phyloP scores from a whole-genome alignment of 2,329 filamentous ascomycete species.

The Xylariales sp. region DNA sequence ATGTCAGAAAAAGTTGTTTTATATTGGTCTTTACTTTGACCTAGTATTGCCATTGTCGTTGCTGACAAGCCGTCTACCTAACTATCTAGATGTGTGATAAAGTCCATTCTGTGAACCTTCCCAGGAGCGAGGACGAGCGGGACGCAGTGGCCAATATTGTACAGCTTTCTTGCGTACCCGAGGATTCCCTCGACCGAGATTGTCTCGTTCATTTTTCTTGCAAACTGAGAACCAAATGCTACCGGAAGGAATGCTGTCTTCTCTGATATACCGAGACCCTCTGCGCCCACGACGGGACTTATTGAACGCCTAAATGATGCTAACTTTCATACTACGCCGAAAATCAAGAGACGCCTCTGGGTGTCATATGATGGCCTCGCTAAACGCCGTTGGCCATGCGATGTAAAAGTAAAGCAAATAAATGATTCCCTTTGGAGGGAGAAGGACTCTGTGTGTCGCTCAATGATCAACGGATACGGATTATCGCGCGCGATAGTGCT shows the following conservation, averaged over 20 bases:
- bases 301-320: constrained; percentile 9
- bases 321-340: not conserved
- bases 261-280: not conserved
- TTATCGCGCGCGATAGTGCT: constrained; percentile 7
- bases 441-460: not conserved
- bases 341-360: not conserved
- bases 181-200: not conserved
- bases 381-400: constrained; percentile 8
- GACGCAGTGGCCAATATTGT: not conserved
- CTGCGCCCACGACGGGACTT: not conserved
- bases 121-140: not conserved
- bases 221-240: not conserved
- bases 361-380: not conserved
- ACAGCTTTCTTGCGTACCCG: not conserved
- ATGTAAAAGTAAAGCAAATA: not conserved
- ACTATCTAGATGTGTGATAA: not conserved
- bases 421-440: not conserved
- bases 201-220: not conserved
- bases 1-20: no score
- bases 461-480: not conserved
- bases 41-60: not conserved
- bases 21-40: no score
- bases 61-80: constrained; percentile 3
- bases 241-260: not conserved
- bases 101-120: not conserved